Evolutionary conservation across 2,329 filamentous ascomycete genomes (phyloP).

Genomic region (Botryotinia narcissicola): DNA sequence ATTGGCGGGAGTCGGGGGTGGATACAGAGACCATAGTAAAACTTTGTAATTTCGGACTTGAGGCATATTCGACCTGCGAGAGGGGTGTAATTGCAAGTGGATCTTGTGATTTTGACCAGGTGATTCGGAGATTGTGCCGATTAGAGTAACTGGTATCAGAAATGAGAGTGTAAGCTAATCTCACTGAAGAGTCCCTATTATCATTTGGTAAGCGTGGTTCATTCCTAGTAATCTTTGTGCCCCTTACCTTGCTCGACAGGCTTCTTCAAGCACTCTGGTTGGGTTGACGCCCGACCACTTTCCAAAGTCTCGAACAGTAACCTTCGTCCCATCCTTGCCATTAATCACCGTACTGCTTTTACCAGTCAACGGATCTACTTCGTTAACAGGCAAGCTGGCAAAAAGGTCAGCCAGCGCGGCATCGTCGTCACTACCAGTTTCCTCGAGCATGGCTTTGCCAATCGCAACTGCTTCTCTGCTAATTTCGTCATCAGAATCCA

Average conservation of each 20-base stretch:
- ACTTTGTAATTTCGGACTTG: constrained; percentile 51
- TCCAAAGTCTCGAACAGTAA: constrained; percentile 78
- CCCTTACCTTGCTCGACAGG: constrained; percentile 72
- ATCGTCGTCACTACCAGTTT: constrained; percentile 52
- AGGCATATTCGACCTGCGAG: constrained; percentile 35
- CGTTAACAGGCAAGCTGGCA: constrained; percentile 57
- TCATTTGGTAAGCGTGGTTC: constrained; percentile 14
- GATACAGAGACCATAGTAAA: constrained; percentile 75
- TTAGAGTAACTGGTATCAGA: constrained; percentile 74
- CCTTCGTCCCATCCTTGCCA: constrained; percentile 50
- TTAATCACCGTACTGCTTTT: constrained; percentile 57
- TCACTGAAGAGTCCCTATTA: constrained; percentile 65
- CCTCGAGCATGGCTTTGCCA: constrained; percentile 56
- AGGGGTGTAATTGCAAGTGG: constrained; percentile 41
- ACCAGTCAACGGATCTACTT: constrained; percentile 57
- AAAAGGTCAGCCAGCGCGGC: constrained; percentile 56
- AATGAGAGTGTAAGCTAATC: constrained; percentile 64
- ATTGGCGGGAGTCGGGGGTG: constrained; percentile 73
- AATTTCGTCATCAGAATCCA: constrained; percentile 47
- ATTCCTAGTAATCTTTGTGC: neutral
- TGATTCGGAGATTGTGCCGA: constrained; percentile 70
- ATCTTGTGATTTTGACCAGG: constrained; percentile 75
- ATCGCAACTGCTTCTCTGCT: constrained; percentile 57
- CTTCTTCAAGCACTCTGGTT: constrained; percentile 75
- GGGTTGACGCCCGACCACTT: constrained; percentile 77